Base-by-base conservation (phyloP, 176 grass and related monocot species). In the Oryza nivara region DNA sequence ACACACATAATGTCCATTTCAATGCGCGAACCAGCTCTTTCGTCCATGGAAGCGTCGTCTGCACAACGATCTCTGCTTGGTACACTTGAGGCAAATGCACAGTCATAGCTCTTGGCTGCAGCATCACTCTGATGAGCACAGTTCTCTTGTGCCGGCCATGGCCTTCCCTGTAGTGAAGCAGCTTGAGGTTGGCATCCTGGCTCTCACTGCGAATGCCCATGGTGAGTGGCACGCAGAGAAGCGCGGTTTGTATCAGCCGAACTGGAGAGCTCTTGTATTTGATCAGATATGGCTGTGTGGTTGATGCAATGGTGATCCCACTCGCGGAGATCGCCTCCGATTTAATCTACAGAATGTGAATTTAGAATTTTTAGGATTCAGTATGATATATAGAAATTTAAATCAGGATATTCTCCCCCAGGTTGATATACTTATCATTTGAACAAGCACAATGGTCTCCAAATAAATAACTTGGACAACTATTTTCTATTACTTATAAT, bases 1-100 rank as follows among this genome's bases (percentile, higher is more conserved):
- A 90, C 1, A 90, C 79, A 1, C 35, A 86, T 9, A 86, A 9
- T 78, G 88, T 90, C 84, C 88, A 90, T 44, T 74, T 86, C 60
- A 78, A 63, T 0, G 68, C 7, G 10, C 61, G 84, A 1, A 41
- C 26, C 13, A 90, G 20, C 7, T 69, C 61, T 47, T 86, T 90
- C 1, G 64, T 45, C 79, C 83, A 90, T 11, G 74, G 79, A 58
- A 86, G 88, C 7, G 60, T 12, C 0, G 83, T 82, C 83, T 78
- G 88, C 58, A 82, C 73, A 26, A 82, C 7, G 4, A 86, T 19
- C 58, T 86, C 88, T 17, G 83, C 78, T 47, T 2, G 40, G 74
- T 82, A 86, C 35, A 86, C 74, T 60, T 90, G 88, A 1, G 83
- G 88, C 56, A 90, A 46, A 9, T 82, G 17, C 56, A 78, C 9